Percentiles rank a stretch among this genome's conserved stretches.
These are phyloP conservation scores for Aspergillus sp. DNA, from an alignment of 2,329 filamentous ascomycete genomes.

Conservation along the genomic window DNA sequence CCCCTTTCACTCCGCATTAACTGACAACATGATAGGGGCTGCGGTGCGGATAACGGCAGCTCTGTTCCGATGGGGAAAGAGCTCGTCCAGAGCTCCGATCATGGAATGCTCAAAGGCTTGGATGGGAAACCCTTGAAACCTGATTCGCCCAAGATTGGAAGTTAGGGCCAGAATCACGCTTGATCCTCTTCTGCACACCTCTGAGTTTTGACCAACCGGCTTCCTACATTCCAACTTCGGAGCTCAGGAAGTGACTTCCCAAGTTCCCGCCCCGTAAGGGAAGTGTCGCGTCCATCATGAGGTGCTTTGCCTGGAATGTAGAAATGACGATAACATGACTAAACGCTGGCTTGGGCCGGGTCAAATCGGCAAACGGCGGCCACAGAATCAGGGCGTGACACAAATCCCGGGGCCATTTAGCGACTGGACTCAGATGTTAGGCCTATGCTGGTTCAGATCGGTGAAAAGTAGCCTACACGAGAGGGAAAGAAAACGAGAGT, in stretches of 20 bases:
- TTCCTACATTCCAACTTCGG: conserved; percentile 7
- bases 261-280: background rate
- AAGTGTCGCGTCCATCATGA: background rate
- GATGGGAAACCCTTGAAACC: background rate
- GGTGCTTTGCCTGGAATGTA: conserved; percentile 6
- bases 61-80: background rate
- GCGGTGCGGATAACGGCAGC: background rate
- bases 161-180: background rate
- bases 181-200: background rate
- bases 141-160: background rate
- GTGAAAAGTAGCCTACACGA: background rate
- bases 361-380: background rate
- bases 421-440: background rate
- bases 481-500: background rate
- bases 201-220: background rate
- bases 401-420: background rate
- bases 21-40: background rate
- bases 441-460: background rate
- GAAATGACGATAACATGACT: conserved; percentile 1
- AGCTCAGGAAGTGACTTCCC: background rate
- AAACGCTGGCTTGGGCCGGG: background rate
- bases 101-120: conserved; percentile 5
- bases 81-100: background rate
- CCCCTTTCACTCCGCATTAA: background rate
- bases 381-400: background rate